Evolutionary conservation across 495 filamentous ascomycete species (phyloP), one percentile per base, ranked within the genome.

Genomic region (Podospora pseudocomata): DNA sequence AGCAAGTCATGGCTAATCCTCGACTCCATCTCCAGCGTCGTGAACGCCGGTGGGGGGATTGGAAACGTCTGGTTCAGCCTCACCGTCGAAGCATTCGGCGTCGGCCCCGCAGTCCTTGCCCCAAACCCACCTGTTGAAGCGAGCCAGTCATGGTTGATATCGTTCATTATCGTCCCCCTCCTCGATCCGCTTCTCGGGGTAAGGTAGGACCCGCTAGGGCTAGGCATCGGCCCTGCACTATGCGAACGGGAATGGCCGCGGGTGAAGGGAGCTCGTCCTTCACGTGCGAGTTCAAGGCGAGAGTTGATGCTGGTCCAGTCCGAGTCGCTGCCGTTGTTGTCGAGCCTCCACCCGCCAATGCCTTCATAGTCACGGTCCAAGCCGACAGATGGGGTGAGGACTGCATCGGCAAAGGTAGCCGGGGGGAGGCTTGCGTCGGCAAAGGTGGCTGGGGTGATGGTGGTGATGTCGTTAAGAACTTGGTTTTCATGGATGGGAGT

Each of bases 291-390:
- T 67, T 93, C 88, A 0, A 93, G 82, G 23, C 91, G 84, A 5
- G 87, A 86, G 70, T 93, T 94, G 73, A 93, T 85, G 30, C 84
- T 88, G 15, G 90, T 83, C 92, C 92, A 96, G 20, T 86, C 81
- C 13, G 78, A 80, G 58, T 91, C 88, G 39, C 92, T 89, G 39
- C 83, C 80, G 5, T 82, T 80, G 15, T 82, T 77, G n/a, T 85
- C 80, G 15, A 86, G 67, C 64, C 90, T 81, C 91, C 91, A 94
- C 1, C 92, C 92, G 15, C 92, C 92, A 3, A 96, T 84, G n/a
- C 91, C 92, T 79, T 96, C 92, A 71, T 90, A 96, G 78, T 96
- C 92, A 5, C 92, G 83, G 63, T 85, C 82, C 23, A 85, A 68
- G 2, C 82, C 81, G 16, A 81, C 68, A 32, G 76, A 80, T 11